A percentile compares a stretch with the other conserved stretches of the same genome.
Conservation (phyloP, 352 stramenopile genomes). For the Phytophthora agathidicida region DNA sequence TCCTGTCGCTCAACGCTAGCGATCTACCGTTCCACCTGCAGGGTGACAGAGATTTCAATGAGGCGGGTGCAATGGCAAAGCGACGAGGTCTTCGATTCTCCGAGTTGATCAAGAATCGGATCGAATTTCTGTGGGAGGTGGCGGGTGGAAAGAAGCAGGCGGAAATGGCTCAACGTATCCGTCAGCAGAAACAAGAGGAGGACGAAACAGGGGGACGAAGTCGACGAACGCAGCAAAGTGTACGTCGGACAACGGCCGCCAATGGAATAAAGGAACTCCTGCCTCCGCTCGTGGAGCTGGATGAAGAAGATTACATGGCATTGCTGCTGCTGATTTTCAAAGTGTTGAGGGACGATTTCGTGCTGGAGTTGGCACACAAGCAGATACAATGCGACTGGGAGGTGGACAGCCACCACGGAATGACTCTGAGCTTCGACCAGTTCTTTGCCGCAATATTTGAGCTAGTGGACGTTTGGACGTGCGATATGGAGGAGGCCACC, state of each 20-base stretch:
- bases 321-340: constrained; percentile 87
- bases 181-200: constrained; percentile 22
- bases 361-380: constrained; percentile 50
- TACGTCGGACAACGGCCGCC: constrained; percentile 11
- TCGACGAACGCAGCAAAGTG: constrained; percentile 18
- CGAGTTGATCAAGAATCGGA: constrained; percentile 44
- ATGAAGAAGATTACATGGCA: constrained; percentile 69
- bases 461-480: constrained; percentile 84
- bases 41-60: constrained; percentile 70
- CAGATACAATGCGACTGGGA: constrained; percentile 85
- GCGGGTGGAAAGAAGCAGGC: constrained; percentile 47
- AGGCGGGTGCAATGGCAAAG: constrained; percentile 59
- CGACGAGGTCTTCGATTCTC: constrained; percentile 60
- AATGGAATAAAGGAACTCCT: constrained; percentile 9
- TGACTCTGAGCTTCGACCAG: constrained; percentile 60
- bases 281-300: constrained; percentile 34
- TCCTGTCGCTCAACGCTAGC: constrained; percentile 25
- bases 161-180: constrained; percentile 27
- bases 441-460: constrained; percentile 80
- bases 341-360: constrained; percentile 74
- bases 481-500: constrained; percentile 70
- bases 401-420: constrained; percentile 69
- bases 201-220: constrained; percentile 11
- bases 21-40: constrained; percentile 80
- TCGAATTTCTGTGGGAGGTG: constrained; percentile 74